Evolutionary conservation across 768 basidiomycete species (phyloP).

Genomic region (Psilocybe sp.): DNA sequence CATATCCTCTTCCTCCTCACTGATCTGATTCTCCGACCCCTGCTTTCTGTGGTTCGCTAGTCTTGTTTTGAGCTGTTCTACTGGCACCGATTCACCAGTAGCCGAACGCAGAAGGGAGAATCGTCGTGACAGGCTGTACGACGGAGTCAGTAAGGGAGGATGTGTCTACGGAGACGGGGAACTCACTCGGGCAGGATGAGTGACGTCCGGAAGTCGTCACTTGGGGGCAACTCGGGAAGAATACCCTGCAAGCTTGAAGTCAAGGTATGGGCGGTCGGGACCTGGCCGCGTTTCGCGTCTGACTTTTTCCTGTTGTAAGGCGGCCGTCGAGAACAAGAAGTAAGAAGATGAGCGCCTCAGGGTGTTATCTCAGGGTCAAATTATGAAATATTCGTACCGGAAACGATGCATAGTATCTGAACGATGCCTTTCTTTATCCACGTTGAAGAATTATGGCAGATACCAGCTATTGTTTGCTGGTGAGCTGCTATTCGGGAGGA

Average conservation of each 20-base stretch:
- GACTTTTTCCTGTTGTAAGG: constrained; percentile 65
- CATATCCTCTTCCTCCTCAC: constrained; percentile 85
- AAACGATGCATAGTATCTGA: constrained; percentile 67
- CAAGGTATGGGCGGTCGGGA: constrained; percentile 28
- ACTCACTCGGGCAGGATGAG: constrained; percentile 79
- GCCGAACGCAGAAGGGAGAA: constrained; percentile 77
- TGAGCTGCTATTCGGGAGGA: constrained; percentile 27
- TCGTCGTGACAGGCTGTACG: constrained; percentile 67
- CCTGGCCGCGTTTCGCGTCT: constrained; percentile 54
- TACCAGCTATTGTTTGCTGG: constrained; percentile 1
- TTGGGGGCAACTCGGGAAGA: constrained; percentile 60
- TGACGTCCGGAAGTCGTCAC: constrained; percentile 81
- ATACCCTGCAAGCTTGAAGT: constrained; percentile 31
- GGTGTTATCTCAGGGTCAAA: constrained; percentile 17
- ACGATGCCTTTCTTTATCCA: constrained; percentile 62
- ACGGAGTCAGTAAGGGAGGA: not conserved
- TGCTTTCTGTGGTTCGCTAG: constrained; percentile 76
- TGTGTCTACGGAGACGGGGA: constrained; percentile 19
- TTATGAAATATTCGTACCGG: constrained; percentile 54
- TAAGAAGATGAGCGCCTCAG: constrained; percentile 20
- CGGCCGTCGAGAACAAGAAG: constrained; percentile 17
- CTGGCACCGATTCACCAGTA: constrained; percentile 59
- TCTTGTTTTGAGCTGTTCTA: constrained; percentile 58
- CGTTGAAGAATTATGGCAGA: constrained; percentile 44
- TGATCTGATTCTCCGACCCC: constrained; percentile 64